These are phyloP conservation scores for Clarireedia sp. DNA, from an alignment of 2,329 filamentous ascomycete genomes.

Conservation along the genomic window DNA sequence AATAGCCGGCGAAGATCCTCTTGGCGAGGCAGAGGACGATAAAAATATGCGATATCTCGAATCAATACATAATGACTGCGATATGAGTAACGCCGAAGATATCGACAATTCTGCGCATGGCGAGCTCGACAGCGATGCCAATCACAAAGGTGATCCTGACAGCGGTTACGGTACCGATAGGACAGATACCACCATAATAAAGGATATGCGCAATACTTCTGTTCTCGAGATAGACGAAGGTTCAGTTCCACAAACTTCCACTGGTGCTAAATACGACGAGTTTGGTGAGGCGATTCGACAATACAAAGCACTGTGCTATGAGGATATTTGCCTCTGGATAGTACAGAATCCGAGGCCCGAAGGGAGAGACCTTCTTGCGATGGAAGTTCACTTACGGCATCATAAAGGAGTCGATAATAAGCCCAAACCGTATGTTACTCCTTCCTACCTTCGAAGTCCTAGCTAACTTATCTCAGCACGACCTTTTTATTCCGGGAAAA, in stretches of 20 bases:
- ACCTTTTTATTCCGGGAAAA: slow-evolving; percentile 20
- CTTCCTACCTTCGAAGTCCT: background rate
- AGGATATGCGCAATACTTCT: background rate
- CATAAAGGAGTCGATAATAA: slow-evolving; percentile 24
- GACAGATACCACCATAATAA: background rate
- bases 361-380: slow-evolving; percentile 18
- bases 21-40: slow-evolving; percentile 10
- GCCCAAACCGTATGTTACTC: slow-evolving; percentile 18
- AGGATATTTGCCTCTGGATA: slow-evolving; percentile 21
- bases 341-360: slow-evolving; percentile 16
- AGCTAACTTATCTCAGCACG: slow-evolving; percentile 19
- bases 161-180: background rate
- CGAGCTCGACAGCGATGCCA: no score
- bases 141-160: no score
- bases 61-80: background rate
- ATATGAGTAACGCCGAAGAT: background rate
- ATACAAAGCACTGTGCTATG: slow-evolving; percentile 19
- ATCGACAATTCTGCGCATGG: background rate
- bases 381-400: slow-evolving; percentile 18
- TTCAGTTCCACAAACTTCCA: background rate
- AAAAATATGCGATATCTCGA: background rate
- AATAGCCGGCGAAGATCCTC: slow-evolving; percentile 12
- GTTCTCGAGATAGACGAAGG: background rate
- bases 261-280: background rate
- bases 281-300: slow-evolving; percentile 11